Evolutionary conservation across 345 rosid genomes (phyloP).

Genomic region (Trapa incisa): DNA sequence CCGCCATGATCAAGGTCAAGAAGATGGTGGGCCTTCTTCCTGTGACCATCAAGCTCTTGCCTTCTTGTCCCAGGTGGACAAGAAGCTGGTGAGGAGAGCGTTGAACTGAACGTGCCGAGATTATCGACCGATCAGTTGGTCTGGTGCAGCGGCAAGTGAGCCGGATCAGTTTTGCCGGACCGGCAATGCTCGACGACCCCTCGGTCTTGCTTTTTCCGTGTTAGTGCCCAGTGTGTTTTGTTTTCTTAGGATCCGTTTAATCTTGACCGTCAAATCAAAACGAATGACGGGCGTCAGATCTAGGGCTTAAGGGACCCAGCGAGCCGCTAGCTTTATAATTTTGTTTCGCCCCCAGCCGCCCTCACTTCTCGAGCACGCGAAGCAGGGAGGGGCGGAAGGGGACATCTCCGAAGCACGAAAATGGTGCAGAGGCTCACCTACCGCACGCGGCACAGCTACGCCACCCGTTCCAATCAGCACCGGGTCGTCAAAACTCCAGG

Average conservation of each 20-base stretch:
- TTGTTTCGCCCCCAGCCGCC: not conserved
- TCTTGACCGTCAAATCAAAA: not conserved
- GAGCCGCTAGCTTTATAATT: not conserved
- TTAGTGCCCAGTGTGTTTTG: not conserved
- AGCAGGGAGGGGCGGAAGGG: not conserved
- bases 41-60: conserved; percentile 39
- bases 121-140: conserved; percentile 56
- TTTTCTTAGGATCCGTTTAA: not conserved
- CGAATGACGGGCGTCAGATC: not conserved
- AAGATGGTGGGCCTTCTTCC: not conserved
- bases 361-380: not conserved
- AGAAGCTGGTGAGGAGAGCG: conserved; percentile 76
- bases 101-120: conserved; percentile 51
- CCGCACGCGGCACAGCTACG: conserved; percentile 20
- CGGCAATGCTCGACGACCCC: conserved; percentile 63
- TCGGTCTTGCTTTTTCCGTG: conserved; percentile 71
- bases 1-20: conserved; percentile 15
- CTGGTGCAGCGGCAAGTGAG: conserved; percentile 67
- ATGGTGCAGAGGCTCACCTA: conserved; percentile 20
- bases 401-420: not conserved
- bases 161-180: conserved; percentile 46
- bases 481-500: conserved; percentile 20
- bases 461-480: conserved; percentile 18
- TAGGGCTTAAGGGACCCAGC: not conserved
- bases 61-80: conserved; percentile 84